Conservation (phyloP, 2,329 filamentous ascomycete genomes). For the Setomelanomma holmii region DNA sequence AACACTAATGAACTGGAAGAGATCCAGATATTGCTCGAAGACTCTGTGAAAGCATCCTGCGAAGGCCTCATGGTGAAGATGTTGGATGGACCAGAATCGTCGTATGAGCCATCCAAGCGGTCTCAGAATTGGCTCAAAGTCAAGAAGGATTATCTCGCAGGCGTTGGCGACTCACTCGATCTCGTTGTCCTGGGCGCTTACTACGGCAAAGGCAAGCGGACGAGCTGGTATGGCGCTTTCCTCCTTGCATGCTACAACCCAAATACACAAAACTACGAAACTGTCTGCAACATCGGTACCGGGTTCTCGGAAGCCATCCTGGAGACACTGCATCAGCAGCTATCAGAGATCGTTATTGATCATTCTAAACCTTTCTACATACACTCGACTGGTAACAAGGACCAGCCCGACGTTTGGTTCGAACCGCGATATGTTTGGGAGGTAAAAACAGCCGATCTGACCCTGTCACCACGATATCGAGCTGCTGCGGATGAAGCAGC, state of each 20-base stretch:
- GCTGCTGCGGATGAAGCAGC: conserved; percentile 83
- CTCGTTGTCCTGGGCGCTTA: conserved; percentile 96
- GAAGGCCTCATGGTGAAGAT: conserved; percentile 99
- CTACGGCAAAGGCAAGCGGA: conserved; percentile 92
- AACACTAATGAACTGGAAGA: conserved; percentile 89
- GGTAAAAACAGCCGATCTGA: conserved; percentile 95
- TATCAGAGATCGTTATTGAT: conserved; percentile 82
- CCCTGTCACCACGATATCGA: conserved; percentile 89
- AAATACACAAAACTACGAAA: conserved; percentile 82
- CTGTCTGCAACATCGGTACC: conserved; percentile 97
- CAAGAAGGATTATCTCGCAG: conserved; percentile 97
- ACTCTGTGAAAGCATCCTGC: conserved; percentile 93
- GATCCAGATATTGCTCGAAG: conserved; percentile 90
- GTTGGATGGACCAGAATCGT: conserved; percentile 90
- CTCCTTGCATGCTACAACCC: conserved; percentile 92
- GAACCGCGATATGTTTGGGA: conserved; percentile 96
- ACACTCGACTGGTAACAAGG: conserved; percentile 82
- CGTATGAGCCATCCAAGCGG: conserved; percentile 94
- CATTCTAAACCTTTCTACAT: conserved; percentile 92
- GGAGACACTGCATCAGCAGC: conserved; percentile 80
- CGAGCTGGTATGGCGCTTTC: conserved; percentile 94
- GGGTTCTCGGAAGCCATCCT: conserved; percentile 95
- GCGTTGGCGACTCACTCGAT: conserved; percentile 93
- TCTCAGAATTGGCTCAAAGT: conserved; percentile 99
- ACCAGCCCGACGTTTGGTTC: conserved; percentile 98